A percentile compares a stretch with the other conserved stretches of the same genome.
These are phyloP conservation scores for Beta macrorhiza DNA, from an alignment of 179 eudicot genomes.

Conservation along the genomic window DNA sequence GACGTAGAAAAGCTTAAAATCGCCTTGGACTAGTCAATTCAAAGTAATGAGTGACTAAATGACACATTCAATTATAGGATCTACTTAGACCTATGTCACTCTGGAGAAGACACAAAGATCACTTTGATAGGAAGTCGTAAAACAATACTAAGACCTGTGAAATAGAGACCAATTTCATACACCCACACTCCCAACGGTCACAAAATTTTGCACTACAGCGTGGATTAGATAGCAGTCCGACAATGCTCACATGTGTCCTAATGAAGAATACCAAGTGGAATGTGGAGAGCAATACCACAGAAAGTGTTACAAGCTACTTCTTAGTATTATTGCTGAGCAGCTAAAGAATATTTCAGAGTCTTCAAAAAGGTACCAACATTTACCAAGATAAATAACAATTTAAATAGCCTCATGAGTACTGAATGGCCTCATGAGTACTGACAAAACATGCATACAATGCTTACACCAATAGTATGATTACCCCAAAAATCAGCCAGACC, in stretches of 20 bases:
- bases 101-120: background rate
- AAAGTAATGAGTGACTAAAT: background rate
- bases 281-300: background rate
- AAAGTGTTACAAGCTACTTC: background rate
- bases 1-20: background rate
- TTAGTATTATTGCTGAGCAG: background rate
- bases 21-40: background rate
- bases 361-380: background rate
- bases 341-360: background rate
- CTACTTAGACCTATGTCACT: no score
- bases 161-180: background rate
- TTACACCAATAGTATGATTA: background rate
- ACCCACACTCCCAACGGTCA: background rate
- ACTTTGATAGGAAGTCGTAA: background rate
- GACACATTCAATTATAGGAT: background rate
- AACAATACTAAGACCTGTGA: background rate
- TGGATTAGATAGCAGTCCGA: background rate
- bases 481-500: background rate
- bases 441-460: background rate
- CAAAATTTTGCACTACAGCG: background rate
- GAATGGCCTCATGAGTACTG: background rate
- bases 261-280: background rate
- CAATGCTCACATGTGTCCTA: background rate
- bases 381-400: background rate
- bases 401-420: background rate